Evolutionary conservation across 306 rosid species (phyloP).

Genomic region (Canavalia ensiformis): DNA sequence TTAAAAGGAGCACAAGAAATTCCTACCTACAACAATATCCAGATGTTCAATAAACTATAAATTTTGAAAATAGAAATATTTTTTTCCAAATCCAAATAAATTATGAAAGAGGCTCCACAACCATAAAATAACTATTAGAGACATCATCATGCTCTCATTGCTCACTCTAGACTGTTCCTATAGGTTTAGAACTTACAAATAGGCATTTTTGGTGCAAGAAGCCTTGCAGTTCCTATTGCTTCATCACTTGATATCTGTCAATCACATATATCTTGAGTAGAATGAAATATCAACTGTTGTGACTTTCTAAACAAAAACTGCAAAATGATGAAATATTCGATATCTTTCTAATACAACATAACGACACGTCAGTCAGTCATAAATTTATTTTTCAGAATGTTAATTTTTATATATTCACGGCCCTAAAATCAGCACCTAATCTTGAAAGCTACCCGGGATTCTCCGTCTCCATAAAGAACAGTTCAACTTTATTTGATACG

Average conservation of each 20-base stretch:
- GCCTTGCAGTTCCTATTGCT: conserved; percentile 81
- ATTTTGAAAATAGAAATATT: neutral
- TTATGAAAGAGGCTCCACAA: neutral
- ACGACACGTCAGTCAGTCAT: neutral
- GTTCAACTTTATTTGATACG: conserved; percentile 12
- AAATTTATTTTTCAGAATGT: neutral
- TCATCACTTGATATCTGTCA: conserved; percentile 77
- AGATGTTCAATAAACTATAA: conserved; percentile 17
- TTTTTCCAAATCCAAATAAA: conserved; percentile 8
- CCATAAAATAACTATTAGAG: too few relatives aligned
- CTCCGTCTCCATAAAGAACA: neutral
- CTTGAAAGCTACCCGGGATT: conserved; percentile 33
- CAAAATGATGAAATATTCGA: conserved; percentile 23
- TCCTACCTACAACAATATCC: conserved; percentile 66
- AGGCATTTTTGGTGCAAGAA: conserved; percentile 78
- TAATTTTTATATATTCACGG: neutral
- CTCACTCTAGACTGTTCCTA: too few relatives aligned
- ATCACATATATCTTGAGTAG: conserved; percentile 37
- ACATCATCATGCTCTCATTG: too few relatives aligned
- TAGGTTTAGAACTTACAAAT: conserved; percentile 68
- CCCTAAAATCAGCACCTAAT: neutral
- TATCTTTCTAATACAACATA: conserved; percentile 10
- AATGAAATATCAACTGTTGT: conserved; percentile 27
- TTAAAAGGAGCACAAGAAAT: conserved; percentile 59
- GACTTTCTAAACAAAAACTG: conserved; percentile 9